Conservation (phyloP, 2,329 filamentous ascomycete genomes). For the Sporothrix brunneoviolacea region DNA sequence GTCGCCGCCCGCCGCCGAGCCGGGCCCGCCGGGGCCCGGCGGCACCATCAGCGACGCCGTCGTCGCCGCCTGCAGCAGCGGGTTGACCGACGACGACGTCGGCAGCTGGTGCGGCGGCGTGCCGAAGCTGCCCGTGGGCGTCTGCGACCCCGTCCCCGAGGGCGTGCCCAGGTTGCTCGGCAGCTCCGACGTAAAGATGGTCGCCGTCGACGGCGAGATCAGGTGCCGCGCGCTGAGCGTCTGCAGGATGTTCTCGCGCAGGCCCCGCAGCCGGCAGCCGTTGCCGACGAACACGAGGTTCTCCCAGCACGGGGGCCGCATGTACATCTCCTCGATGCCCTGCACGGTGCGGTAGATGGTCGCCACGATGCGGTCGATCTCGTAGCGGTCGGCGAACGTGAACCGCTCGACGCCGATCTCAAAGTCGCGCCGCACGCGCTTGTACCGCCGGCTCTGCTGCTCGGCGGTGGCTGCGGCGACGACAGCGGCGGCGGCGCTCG, state of each 20-base stretch:
- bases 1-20: constrained; percentile 36
- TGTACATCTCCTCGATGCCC: constrained; percentile 74
- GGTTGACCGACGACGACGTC: constrained; percentile 60
- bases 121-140: constrained; percentile 61
- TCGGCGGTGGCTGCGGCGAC: constrained; percentile 15
- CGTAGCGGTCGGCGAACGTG: constrained; percentile 58
- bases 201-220: constrained; percentile 84
- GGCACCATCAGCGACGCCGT: constrained; percentile 43
- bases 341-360: constrained; percentile 79
- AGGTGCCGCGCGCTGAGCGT: constrained; percentile 77
- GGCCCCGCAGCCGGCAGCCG: constrained; percentile 65
- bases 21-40: constrained; percentile 31
- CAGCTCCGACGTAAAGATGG: constrained; percentile 94
- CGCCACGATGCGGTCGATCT: constrained; percentile 77
- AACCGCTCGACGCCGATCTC: constrained; percentile 75
- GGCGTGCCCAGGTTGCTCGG: constrained; percentile 91
- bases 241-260: constrained; percentile 80
- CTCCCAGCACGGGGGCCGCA: constrained; percentile 85
- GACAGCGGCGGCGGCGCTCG: not conserved
- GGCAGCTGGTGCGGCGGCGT: constrained; percentile 51
- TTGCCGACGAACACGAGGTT: constrained; percentile 87
- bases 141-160: constrained; percentile 82
- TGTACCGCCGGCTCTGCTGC: constrained; percentile 19
- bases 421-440: constrained; percentile 53
- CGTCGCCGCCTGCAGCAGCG: constrained; percentile 84